Evolutionary conservation across 2,329 filamentous ascomycete species (phyloP), one percentile per base, ranked within the genome.

Genomic region (Botryosphaeria dothidea): DNA sequence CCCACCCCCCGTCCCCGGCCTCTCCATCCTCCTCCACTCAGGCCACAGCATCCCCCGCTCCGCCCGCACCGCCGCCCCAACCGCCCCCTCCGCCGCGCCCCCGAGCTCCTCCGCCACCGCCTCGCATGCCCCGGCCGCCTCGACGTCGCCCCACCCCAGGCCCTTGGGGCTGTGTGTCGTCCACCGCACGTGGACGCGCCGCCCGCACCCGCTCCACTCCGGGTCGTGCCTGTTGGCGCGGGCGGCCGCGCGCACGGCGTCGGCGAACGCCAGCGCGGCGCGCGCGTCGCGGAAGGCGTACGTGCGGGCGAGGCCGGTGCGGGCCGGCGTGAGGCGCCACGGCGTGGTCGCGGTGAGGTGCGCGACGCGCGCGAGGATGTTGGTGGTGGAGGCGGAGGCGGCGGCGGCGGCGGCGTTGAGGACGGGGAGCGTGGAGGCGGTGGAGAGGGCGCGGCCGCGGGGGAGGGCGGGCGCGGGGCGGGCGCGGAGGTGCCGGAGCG

Each of bases 171-270:
- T 2, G 7, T 58, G 38, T 38, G 38, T 60, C 56, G 38, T 60
- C 38, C 38, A 46, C 38, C 25, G 38, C 41, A 60, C 41, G 19
- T 46, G 34, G 25, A 60, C 56, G 11, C n/a, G 8, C n/a, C 25
- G n/a, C 38, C 56, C 41, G 38, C 56, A 60, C 38, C 56, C 56
- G 17, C 17, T n/a, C 56, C 41, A 46, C 17, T 60, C 56, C n/a
- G 56, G 56, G 3, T 60, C 23, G 56, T 60, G 56, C 4, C 4
- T 1, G 11, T 17, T 4, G 9, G 1, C 38, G 38, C 38, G 13
- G 2, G 5, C 38, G 1, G 17, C 15, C 5, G 2, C 27, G 56
- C 27, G 13, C 4, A 13, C n/a, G 8, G 4, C 6, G n/a, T 46
- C 43, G 1, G 43, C 56, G 25, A 17, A 17, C 2, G 29, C n/a